Percentiles rank a stretch among this genome's conserved stretches.
phyloP scores from a whole-genome alignment of 2,329 filamentous ascomycete genomes.

The Stachybotrys chartarum region DNA sequence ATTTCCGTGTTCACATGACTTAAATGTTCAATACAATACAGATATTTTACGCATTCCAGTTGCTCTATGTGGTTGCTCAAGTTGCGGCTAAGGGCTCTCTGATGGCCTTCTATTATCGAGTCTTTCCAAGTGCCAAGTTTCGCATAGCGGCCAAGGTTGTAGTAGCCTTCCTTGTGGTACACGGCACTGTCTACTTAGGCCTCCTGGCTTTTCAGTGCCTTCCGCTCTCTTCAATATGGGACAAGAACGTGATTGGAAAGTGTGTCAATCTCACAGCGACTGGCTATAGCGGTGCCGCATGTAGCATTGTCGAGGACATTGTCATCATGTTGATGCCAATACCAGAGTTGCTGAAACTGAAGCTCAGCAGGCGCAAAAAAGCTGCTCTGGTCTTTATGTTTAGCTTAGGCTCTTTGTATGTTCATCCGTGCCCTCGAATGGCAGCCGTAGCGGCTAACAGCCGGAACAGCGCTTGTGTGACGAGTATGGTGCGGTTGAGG shows the following conservation, averaged over 20 bases:
- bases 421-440: background rate
- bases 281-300: background rate
- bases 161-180: background rate
- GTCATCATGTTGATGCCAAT: conserved; percentile 1
- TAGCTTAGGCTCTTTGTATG: background rate
- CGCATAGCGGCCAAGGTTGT: background rate
- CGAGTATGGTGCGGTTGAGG: conserved; percentile 2
- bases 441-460: background rate
- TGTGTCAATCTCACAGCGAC: background rate
- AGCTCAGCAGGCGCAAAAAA: background rate
- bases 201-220: conserved; percentile 1
- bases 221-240: background rate
- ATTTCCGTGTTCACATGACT: background rate
- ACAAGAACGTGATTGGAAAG: background rate
- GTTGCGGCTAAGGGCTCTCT: conserved; percentile 1
- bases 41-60: background rate
- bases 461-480: background rate
- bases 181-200: background rate
- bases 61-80: conserved; percentile 1
- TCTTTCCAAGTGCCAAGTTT: background rate
- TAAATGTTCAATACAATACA: background rate
- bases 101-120: background rate
- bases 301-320: conserved; percentile 1
- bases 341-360: conserved; percentile 1
- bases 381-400: background rate